These are phyloP conservation scores for Gossypium herbaceum DNA, from an alignment of 345 rosid genomes.

Conservation along the genomic window DNA sequence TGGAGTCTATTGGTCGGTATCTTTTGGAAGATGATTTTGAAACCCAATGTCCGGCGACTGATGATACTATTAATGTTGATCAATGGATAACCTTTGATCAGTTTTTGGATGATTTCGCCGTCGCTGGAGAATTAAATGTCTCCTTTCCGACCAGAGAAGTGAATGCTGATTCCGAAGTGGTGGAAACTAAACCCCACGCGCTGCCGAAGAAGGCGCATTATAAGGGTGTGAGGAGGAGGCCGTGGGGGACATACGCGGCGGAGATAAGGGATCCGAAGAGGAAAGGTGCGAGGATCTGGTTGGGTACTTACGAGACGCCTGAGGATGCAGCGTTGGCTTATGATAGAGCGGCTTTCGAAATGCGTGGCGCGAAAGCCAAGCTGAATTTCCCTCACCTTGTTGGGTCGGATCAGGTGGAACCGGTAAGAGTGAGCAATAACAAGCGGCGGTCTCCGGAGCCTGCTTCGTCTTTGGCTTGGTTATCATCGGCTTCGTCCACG, in stretches of 20 bases:
- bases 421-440: slow-evolving; percentile 20
- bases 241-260: slow-evolving; percentile 72
- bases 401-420: slow-evolving; percentile 21
- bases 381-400: slow-evolving; percentile 36
- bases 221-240: slow-evolving; percentile 46
- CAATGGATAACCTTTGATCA: slow-evolving; percentile 10
- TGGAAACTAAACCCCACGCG: background rate
- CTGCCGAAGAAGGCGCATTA: slow-evolving; percentile 24
- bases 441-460: slow-evolving; percentile 32
- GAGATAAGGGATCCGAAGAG: slow-evolving; percentile 62
- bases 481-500: background rate
- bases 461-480: background rate
- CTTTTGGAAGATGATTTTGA: slow-evolving; percentile 29
- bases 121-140: background rate
- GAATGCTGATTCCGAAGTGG: background rate
- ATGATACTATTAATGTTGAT: slow-evolving; percentile 1
- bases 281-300: slow-evolving; percentile 66
- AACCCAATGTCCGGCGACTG: background rate
- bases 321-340: slow-evolving; percentile 41
- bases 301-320: slow-evolving; percentile 55
- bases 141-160: background rate
- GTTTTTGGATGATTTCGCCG: slow-evolving; percentile 2
- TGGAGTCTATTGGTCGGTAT: slow-evolving; percentile 26
- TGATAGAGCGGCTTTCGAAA: slow-evolving; percentile 30
- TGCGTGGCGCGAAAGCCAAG: slow-evolving; percentile 34